phyloP scores from a whole-genome alignment of 371 early-diverging fungal species.

The Haplosporangium sp. region DNA sequence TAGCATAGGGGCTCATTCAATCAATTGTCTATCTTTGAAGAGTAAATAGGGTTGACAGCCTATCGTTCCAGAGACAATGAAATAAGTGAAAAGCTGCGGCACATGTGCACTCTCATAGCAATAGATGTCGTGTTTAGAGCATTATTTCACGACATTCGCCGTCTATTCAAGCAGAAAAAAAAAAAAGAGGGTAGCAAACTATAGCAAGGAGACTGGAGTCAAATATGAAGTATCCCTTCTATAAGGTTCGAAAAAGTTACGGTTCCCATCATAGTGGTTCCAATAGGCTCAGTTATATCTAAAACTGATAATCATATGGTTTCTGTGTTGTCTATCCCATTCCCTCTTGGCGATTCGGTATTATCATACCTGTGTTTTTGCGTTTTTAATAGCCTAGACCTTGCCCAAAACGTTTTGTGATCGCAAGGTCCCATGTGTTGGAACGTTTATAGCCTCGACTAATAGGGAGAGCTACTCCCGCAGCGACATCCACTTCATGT shows the following conservation, averaged over 20 bases:
- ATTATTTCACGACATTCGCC: not conserved
- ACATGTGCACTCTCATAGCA: conserved; percentile 1
- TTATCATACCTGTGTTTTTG: not conserved
- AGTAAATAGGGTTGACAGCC: not conserved
- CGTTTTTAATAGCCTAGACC: not conserved
- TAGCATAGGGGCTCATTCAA: conserved; percentile 3
- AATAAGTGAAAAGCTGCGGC: not conserved
- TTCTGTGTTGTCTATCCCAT: not conserved
- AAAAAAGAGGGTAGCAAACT: too few species aligned
- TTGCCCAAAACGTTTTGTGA: not conserved
- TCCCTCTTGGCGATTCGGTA: too few species aligned
- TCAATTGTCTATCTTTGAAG: not conserved
- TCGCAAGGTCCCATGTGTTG: not conserved
- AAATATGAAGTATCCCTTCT: too few species aligned
- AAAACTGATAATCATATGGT: not conserved
- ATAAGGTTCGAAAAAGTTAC: too few species aligned
- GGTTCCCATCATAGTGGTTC: too few species aligned
- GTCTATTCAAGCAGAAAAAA: not conserved
- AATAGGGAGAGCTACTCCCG: not conserved
- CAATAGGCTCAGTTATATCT: too few species aligned
- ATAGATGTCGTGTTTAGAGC: conserved; percentile 5
- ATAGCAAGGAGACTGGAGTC: too few species aligned
- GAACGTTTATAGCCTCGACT: not conserved
- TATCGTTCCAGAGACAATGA: not conserved
- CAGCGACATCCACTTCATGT: not conserved